phyloP scores from a whole-genome alignment of 164 flowering plant species.

The Dillenia turbinata region DNA sequence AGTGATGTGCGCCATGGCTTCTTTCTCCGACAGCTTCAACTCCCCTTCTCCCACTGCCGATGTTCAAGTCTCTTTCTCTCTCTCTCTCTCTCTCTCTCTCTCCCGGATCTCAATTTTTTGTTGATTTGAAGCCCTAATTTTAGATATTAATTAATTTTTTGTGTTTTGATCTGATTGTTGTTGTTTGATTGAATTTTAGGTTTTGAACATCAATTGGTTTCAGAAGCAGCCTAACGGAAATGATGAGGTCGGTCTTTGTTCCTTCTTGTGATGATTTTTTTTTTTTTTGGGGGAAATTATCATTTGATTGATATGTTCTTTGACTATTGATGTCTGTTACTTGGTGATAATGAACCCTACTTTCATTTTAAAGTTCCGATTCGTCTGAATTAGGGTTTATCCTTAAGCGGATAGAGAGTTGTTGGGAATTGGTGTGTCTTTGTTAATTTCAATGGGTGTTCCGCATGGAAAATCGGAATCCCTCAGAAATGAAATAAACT shows the following conservation, averaged over 20 bases:
- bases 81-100: conserved; percentile 1
- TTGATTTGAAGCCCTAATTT: conserved; percentile 2
- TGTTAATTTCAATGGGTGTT: too few relatives aligned
- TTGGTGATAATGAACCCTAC: too few relatives aligned
- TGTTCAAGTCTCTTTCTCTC: conserved; percentile 44
- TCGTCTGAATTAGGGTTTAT: too few relatives aligned
- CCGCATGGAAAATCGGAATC: too few relatives aligned
- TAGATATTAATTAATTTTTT: not conserved
- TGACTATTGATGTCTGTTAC: too few relatives aligned
- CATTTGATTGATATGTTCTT: too few relatives aligned
- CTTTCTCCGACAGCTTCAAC: conserved; percentile 77
- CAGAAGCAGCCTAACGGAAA: conserved; percentile 79
- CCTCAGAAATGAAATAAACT: too few relatives aligned
- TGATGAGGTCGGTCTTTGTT: conserved; percentile 56
- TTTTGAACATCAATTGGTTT: conserved; percentile 77
- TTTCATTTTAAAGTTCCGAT: too few relatives aligned
- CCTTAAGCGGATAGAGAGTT: too few relatives aligned
- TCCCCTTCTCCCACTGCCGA: conserved; percentile 59
- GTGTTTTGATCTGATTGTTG: not conserved
- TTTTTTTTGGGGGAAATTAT: too few relatives aligned
- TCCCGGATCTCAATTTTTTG: not conserved
- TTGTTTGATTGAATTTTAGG: conserved; percentile 29
- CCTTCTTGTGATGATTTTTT: too few relatives aligned
- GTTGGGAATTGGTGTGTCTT: too few relatives aligned
- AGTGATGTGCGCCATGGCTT: conserved; percentile 69